A percentile compares a stretch with the other conserved stretches of the same genome.
phyloP scores from a whole-genome alignment of 1,139 yeast genomes.

The Diutina sp. region DNA sequence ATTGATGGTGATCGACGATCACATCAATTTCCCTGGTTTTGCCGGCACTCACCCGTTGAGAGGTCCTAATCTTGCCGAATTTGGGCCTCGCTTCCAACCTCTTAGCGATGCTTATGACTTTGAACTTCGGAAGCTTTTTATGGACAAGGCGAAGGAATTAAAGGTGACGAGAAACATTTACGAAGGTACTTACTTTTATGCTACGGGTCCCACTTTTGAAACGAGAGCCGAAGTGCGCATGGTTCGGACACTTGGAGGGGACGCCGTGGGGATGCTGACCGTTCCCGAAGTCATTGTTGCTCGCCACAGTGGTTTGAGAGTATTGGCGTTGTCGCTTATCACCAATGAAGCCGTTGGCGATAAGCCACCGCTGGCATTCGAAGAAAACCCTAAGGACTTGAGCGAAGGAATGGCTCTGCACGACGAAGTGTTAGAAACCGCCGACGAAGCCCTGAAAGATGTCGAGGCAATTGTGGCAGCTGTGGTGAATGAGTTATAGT shows the following conservation, averaged over 20 bases:
- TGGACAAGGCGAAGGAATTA: conserved; percentile 38
- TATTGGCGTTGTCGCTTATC: conserved; percentile 73
- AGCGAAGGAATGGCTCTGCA: conserved; percentile 80
- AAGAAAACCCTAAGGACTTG: conserved; percentile 37
- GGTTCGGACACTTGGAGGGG: conserved; percentile 66
- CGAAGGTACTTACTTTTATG: conserved; percentile 81
- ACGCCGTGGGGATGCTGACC: conserved; percentile 96
- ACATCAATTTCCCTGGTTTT: conserved; percentile 81
- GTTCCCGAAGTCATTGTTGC: conserved; percentile 94
- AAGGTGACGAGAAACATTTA: conserved; percentile 49
- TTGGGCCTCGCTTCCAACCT: conserved; percentile 83
- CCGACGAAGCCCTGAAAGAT: conserved; percentile 67
- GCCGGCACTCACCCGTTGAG: conserved; percentile 80
- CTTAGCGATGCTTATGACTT: conserved; percentile 84
- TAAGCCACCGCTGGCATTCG: conserved; percentile 65
- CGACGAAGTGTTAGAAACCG: conserved; percentile 77
- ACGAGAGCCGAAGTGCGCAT: conserved; percentile 84
- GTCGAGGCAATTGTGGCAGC: conserved; percentile 59
- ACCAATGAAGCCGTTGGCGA: conserved; percentile 73
- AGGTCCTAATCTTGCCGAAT: conserved; percentile 70
- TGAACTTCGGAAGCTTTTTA: conserved; percentile 47
- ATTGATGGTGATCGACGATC: conserved; percentile 81
- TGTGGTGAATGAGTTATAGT: conserved; percentile 37
- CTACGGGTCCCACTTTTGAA: conserved; percentile 91
- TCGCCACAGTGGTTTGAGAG: conserved; percentile 72